A percentile compares a stretch with the other conserved stretches of the same genome.
Evolutionary conservation across 2,329 filamentous ascomycete species (phyloP).

Genomic region (Hypocreales sp.): DNA sequence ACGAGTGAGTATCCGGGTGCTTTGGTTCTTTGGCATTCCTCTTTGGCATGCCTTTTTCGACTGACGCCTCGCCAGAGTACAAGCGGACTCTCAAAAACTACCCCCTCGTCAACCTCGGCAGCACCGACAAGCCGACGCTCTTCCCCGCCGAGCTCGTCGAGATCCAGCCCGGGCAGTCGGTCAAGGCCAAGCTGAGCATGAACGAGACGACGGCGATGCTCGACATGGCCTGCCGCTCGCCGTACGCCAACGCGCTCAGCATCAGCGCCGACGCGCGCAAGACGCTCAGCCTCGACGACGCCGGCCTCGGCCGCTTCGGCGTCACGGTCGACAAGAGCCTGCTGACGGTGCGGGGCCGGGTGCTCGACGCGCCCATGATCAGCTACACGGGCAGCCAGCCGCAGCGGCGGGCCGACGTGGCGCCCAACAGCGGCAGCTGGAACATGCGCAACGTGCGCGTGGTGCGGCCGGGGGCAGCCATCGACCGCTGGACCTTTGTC

Average conservation of each 20-base stretch:
- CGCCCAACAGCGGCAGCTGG: constrained; percentile 44
- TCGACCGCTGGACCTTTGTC: constrained; percentile 35
- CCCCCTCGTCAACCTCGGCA: constrained; percentile 55
- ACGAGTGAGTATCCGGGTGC: constrained; percentile 28
- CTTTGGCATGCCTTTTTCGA: too few species aligned
- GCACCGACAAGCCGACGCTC: constrained; percentile 38
- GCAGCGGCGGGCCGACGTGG: constrained; percentile 9
- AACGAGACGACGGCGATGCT: constrained; percentile 57
- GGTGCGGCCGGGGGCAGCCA: constrained; percentile 25
- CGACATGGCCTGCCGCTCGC: constrained; percentile 51
- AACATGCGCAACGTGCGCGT: constrained; percentile 49
- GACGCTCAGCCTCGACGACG: constrained; percentile 40
- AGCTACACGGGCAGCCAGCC: constrained; percentile 30
- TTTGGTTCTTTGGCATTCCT: too few species aligned
- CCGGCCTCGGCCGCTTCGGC: constrained; percentile 39
- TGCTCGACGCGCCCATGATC: constrained; percentile 46
- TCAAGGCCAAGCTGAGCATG: constrained; percentile 40
- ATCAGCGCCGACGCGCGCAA: constrained; percentile 42
- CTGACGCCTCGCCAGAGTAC: too few species aligned
- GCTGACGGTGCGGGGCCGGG: constrained; percentile 56
- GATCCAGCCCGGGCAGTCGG: constrained; percentile 48
- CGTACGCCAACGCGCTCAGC: constrained; percentile 49
- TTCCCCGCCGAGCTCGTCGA: constrained; percentile 51
- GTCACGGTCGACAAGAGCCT: constrained; percentile 45
- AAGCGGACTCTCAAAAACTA: constrained; percentile 17